phyloP scores from a whole-genome alignment of 371 early-diverging fungal genomes.

The Mucor circinelloides region DNA sequence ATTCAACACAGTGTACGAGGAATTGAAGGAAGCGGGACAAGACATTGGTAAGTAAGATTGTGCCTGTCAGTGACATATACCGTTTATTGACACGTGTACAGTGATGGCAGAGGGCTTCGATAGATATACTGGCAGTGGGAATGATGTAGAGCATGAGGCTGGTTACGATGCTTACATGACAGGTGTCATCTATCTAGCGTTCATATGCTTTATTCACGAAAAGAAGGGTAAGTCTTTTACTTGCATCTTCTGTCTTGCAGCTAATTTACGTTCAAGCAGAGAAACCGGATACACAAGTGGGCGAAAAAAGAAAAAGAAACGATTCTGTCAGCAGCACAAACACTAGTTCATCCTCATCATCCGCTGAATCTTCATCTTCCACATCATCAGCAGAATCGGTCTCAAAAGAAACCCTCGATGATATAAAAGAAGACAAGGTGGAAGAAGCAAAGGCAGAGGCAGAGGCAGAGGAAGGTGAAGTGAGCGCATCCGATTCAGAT shows the following conservation, averaged over 20 bases:
- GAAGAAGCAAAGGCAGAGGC: neutral
- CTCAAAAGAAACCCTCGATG: neutral
- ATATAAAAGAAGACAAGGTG: conserved; percentile 3
- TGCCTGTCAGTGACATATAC: neutral
- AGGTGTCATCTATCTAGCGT: conserved; percentile 70
- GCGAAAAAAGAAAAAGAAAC: conserved; percentile 13
- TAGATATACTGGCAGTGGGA: conserved; percentile 29
- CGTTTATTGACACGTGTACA: neutral
- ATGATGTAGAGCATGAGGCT: conserved; percentile 76
- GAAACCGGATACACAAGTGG: neutral
- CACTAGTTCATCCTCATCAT: neutral
- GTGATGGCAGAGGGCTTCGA: conserved; percentile 40
- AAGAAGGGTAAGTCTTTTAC: conserved; percentile 23
- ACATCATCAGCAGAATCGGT: neutral
- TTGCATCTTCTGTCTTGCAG: neutral
- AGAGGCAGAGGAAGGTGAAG: conserved; percentile 10
- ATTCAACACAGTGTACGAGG: conserved; percentile 35
- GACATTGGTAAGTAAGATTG: conserved; percentile 41
- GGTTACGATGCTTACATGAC: conserved; percentile 92
- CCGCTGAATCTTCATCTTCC: neutral
- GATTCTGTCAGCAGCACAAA: neutral
- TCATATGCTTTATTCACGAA: conserved; percentile 51
- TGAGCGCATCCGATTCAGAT: conserved; percentile 5
- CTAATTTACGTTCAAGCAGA: neutral
- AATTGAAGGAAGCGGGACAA: conserved; percentile 32